Base-by-base conservation (phyloP, 805 yeast genomes). In the Candida sonorensis region DNA sequence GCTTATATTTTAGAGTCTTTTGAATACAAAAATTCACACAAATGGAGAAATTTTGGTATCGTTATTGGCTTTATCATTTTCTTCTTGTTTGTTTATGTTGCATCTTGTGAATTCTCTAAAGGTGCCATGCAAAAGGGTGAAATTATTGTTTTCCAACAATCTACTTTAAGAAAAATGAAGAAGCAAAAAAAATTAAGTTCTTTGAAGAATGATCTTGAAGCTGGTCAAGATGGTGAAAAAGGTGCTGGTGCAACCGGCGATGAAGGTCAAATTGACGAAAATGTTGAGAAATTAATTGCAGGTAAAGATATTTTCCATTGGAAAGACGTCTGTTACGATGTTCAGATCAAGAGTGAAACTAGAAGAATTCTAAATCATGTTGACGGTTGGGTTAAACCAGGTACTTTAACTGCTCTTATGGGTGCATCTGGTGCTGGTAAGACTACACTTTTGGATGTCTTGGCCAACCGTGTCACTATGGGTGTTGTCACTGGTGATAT, bases 1-100 rank as follows among this genome's bases (percentile, higher is more conserved):
- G 50, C 51, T 13, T 77, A 73, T 44, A 34, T 76, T 10, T 39
- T 40, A 5, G 46, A 45, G 3, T 52, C 75, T 7, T 84, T 55
- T 55, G 50, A 55, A 26, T 85, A 78, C 61, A 50, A 50, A 14
- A 74, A 67, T 46, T 41, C 55, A 14, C 84, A 85, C 55, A 67
- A 71, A 30, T 85, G 95, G 95, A 75, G 94, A 62, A 81, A 85
- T 53, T 66, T 80, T 36, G 95, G 77, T 36, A 66, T 72, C 36
- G 34, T 63, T 35, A 37, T 68, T 44, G 69, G 52, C 5, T 69
- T 63, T 44, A 52, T 61, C 24, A 23, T 66, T 11, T 64, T 68
- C 40, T 66, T 67, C 51, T 41, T 69, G 20, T 17, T 30, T 3
- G 38, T 57, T 21, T 46, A 52, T 28, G 39, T 51, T 4, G 5